A percentile compares a stretch with the other conserved stretches of the same genome.
phyloP scores from a whole-genome alignment of 176 grass and related monocot genomes.

The Chloris gayana region DNA sequence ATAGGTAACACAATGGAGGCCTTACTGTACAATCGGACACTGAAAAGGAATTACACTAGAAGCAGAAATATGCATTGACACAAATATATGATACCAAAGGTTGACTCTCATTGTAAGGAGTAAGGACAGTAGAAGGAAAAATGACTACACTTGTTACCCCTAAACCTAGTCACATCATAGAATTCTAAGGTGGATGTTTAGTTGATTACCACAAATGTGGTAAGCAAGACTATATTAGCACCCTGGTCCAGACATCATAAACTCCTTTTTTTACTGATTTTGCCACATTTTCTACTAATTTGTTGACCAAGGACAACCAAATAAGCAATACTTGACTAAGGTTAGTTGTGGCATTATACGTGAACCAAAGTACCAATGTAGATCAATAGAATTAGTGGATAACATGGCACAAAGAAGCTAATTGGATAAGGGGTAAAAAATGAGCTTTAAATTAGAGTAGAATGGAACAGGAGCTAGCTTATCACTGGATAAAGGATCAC shows the following conservation, averaged over 20 bases:
- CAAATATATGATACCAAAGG: background rate
- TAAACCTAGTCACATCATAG: too few species aligned
- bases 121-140: background rate
- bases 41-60: background rate
- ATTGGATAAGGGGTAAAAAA: background rate
- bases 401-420: background rate
- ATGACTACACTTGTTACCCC: background rate
- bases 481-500: slow-evolving; percentile 11
- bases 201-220: too few species aligned
- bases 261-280: background rate
- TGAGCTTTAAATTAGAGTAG: background rate
- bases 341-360: background rate
- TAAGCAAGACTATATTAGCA: too few species aligned
- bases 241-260: too few species aligned
- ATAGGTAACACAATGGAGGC: too few species aligned
- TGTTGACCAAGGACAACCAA: background rate
- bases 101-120: background rate
- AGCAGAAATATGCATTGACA: background rate
- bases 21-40: too few species aligned
- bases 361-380: background rate
- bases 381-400: background rate
- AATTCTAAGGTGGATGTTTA: too few species aligned
- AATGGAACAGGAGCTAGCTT: background rate
- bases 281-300: background rate
- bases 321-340: background rate